Conservation (phyloP, 2,329 filamentous ascomycete species). For the Calycina marina region DNA sequence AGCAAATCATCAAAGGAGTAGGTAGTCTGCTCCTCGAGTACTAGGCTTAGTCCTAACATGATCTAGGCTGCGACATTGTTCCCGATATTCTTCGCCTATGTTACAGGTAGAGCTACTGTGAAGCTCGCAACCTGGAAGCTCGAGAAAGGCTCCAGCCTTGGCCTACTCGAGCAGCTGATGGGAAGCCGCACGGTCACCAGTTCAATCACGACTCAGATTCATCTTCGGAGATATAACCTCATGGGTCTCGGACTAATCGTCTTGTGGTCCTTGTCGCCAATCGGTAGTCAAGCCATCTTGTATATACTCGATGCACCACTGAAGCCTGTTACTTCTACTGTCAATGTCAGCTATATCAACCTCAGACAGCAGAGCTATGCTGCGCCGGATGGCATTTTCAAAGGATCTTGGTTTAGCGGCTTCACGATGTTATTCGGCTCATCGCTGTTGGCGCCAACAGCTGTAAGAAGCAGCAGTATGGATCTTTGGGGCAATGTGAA, state of each 20-base stretch:
- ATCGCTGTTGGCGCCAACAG: conserved; percentile 11
- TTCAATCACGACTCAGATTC: conserved; percentile 16
- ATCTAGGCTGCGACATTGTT: conserved; percentile 9
- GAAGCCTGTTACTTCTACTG: conserved; percentile 5
- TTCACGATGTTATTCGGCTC: conserved; percentile 12
- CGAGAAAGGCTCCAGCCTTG: conserved; percentile 17
- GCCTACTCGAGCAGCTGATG: conserved; percentile 19
- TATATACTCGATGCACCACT: conserved; percentile 11
- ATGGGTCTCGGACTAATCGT: conserved; percentile 16
- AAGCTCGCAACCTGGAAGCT: conserved; percentile 18
- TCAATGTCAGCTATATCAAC: conserved; percentile 12
- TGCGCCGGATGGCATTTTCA: conserved; percentile 5
- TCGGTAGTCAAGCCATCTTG: conserved; percentile 21
- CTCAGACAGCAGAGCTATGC: conserved; percentile 13
- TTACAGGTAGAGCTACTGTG: conserved; percentile 17
- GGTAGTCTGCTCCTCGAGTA: background rate
- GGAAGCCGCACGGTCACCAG: conserved; percentile 21
- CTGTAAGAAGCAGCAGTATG: conserved; percentile 11
- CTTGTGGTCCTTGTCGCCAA: conserved; percentile 21
- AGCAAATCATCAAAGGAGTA: background rate
- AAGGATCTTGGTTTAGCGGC: conserved; percentile 8
- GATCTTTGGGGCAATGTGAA: conserved; percentile 21
- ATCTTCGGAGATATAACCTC: conserved; percentile 17
- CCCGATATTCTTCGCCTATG: conserved; percentile 20
- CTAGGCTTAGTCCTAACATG: background rate